Base-by-base conservation (phyloP, 2,329 filamentous ascomycete species). In the Penicillium concentricum region DNA sequence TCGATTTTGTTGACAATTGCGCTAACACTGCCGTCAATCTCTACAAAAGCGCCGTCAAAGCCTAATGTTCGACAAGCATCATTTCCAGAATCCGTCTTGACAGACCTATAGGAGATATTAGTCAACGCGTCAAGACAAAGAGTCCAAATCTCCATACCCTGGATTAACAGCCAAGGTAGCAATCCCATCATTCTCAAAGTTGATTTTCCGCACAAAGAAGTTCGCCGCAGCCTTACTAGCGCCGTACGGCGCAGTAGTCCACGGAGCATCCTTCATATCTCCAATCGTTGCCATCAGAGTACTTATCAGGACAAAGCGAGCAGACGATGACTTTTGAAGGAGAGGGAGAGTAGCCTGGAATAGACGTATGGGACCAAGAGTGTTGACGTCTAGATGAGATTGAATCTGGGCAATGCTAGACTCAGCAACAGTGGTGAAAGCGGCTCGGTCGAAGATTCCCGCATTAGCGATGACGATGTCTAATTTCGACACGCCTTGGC, bases 281-380 rank as follows among this genome's bases (percentile, higher is more conserved):
- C 18, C 43, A 46, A 34, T 46, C 7, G 43, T 32, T 46, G n/a
- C 37, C 49, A 43, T 43, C 8, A 51, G 18, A 43, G 38, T 51
- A 42, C 49, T 51, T 3, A 10, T 37, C 13, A 51, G 15, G 28
- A 51, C 18, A 15, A 51, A 43, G 13, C 49, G 49, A 35, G 49
- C 38, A 26, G 38, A 51, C 5, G 49, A 51, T 9, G 49, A 51
- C 15, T 43, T 51, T 28, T 51, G 26, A 16, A 51, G 38, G 3
- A 51, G 38, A 26, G 37, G 38, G 18, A 51, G 49, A 6, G 49
- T 43, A 26, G 49, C 49, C 15, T 51, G 49, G 28, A 51, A 51
- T 15, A 42, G 34, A 16, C 30, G 46, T 3, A 49, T 34, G 4
- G 30, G 30, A 5, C 46, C 46, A 15, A 49, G 13, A 28, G 46